Percentiles rank a stretch among this genome's conserved stretches.
These are phyloP conservation scores for Cadophora malorum DNA, from an alignment of 2,329 filamentous ascomycete genomes.

Conservation along the genomic window DNA sequence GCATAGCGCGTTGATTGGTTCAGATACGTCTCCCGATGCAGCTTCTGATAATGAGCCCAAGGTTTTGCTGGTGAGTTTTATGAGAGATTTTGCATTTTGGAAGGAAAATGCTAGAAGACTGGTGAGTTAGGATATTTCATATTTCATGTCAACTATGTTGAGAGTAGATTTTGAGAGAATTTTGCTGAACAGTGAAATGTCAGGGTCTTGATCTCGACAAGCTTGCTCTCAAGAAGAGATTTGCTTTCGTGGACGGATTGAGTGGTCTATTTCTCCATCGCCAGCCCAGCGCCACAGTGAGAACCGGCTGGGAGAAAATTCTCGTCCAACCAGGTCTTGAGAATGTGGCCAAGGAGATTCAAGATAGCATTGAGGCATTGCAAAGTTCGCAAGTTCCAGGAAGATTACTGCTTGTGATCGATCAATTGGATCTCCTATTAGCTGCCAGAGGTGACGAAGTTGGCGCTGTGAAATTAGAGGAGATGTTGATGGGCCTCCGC, in stretches of 20 bases:
- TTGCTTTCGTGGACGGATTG: constrained; percentile 76
- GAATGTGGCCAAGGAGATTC: constrained; percentile 35
- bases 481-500: constrained; percentile 64
- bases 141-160: neutral
- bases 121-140: constrained; percentile 52
- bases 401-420: constrained; percentile 66
- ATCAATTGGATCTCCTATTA: constrained; percentile 69
- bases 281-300: constrained; percentile 17
- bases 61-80: constrained; percentile 82
- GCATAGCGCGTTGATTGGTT: constrained; percentile 37
- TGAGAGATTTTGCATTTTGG: constrained; percentile 83
- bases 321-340: constrained; percentile 32
- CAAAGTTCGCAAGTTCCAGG: constrained; percentile 24
- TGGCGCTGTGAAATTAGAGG: constrained; percentile 55
- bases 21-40: constrained; percentile 44
- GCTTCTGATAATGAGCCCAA: constrained; percentile 47
- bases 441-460: constrained; percentile 59
- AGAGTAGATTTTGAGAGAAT: neutral
- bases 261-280: constrained; percentile 38
- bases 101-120: constrained; percentile 70
- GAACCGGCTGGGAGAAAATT: constrained; percentile 25
- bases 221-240: constrained; percentile 61
- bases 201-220: constrained; percentile 75
- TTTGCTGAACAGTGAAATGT: constrained; percentile 18
- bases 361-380: constrained; percentile 31